A percentile compares a stretch with the other conserved stretches of the same genome.
Conservation (phyloP, 345 rosid genomes). For the Hibiscus syriacus region DNA sequence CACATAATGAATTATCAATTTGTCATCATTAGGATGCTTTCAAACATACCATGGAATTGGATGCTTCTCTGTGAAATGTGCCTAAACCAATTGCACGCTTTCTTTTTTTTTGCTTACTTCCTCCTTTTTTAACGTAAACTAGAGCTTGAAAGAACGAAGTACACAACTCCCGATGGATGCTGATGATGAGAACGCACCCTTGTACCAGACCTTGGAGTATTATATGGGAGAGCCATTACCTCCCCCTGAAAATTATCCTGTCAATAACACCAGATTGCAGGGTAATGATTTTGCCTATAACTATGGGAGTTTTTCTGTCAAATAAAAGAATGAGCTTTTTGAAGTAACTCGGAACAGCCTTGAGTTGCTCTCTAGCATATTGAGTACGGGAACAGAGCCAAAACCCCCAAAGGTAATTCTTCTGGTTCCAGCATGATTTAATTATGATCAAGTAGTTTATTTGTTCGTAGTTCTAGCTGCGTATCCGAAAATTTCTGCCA, state of each 20-base stretch:
- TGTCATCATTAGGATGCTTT: not conserved
- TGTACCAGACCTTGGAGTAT: constrained; percentile 46
- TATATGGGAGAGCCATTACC: constrained; percentile 41
- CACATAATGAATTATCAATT: not conserved
- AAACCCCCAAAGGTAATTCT: too few species aligned
- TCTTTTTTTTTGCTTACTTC: not conserved
- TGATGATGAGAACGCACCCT: constrained; percentile 27
- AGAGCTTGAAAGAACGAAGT: constrained; percentile 32
- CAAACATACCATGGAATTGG: not conserved
- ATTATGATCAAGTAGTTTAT: too few species aligned
- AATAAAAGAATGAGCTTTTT: too few species aligned
- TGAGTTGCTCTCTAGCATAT: too few species aligned
- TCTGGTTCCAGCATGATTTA: too few species aligned
- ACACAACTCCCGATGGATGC: constrained; percentile 22
- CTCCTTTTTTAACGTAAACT: not conserved
- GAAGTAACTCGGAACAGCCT: too few species aligned
- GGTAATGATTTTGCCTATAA: constrained; percentile 27
- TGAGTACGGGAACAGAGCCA: too few species aligned
- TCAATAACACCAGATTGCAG: constrained; percentile 28
- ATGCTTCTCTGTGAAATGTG: not conserved
- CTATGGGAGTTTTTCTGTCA: constrained; percentile 30
- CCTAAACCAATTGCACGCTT: not conserved
- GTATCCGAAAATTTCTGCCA: too few species aligned
- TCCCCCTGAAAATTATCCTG: constrained; percentile 51
- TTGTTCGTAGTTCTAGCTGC: too few species aligned